Evolutionary conservation across 495 filamentous ascomycete genomes (phyloP).

Genomic region (Penicillium cosmopolitanum): DNA sequence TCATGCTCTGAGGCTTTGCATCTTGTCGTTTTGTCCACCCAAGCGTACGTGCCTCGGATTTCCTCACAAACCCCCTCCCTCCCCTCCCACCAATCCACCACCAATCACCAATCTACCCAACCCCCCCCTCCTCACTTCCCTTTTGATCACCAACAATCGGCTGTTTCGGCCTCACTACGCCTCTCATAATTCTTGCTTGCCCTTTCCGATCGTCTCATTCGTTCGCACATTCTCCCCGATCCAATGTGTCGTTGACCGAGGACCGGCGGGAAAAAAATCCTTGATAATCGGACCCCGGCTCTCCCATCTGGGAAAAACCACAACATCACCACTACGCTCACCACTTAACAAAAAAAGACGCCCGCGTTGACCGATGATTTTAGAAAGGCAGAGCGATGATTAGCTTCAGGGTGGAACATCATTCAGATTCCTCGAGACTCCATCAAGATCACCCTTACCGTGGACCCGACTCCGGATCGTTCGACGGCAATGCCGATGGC

Average conservation of each 20-base stretch:
- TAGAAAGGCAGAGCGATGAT: slow-evolving; percentile 56
- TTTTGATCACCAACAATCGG: not conserved
- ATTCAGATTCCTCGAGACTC: slow-evolving; percentile 51
- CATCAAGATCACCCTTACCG: slow-evolving; percentile 43
- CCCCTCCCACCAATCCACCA: slow-evolving; percentile 22
- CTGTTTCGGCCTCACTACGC: not conserved
- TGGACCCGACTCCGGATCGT: slow-evolving; percentile 43
- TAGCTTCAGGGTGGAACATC: slow-evolving; percentile 54
- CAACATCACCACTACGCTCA: not conserved
- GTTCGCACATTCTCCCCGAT: slow-evolving; percentile 12
- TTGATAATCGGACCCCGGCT: slow-evolving; percentile 8
- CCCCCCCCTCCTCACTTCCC: slow-evolving; percentile 3
- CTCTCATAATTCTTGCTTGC: slow-evolving; percentile 7
- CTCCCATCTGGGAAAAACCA: slow-evolving; percentile 7
- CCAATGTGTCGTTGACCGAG: slow-evolving; percentile 11
- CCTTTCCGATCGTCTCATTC: slow-evolving; percentile 12
- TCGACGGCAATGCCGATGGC: slow-evolving; percentile 51
- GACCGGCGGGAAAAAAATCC: slow-evolving; percentile 17
- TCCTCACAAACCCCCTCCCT: slow-evolving; percentile 22
- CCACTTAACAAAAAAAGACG: not conserved
- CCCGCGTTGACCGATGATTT: slow-evolving; percentile 34
- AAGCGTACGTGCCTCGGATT: slow-evolving; percentile 39
- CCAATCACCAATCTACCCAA: slow-evolving; percentile 7
- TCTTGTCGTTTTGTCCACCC: slow-evolving; percentile 42
- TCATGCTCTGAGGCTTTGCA: slow-evolving; percentile 47